Percentiles rank a stretch among this genome's conserved stretches.
These are phyloP conservation scores for Salix exigua DNA, from an alignment of 345 rosid genomes.

Conservation along the genomic window DNA sequence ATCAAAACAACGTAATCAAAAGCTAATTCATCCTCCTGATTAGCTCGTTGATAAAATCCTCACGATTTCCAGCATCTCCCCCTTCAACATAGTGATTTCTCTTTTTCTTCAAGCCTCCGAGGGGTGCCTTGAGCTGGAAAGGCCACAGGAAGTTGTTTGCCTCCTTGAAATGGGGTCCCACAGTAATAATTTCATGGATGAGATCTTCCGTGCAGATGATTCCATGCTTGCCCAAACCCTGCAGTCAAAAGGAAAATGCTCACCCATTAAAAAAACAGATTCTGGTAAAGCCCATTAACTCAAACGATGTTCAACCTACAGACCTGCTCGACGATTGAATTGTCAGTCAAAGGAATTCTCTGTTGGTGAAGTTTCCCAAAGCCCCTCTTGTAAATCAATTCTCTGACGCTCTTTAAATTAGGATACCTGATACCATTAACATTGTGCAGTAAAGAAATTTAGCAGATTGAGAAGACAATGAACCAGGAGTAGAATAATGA, in stretches of 20 bases:
- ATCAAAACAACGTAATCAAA: background rate
- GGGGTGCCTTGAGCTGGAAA: constrained; percentile 71
- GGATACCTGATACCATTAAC: constrained; percentile 45
- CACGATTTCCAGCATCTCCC: constrained; percentile 90
- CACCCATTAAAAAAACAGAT: background rate
- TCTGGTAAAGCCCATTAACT: background rate
- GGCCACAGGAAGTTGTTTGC: constrained; percentile 89
- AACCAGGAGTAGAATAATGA: background rate
- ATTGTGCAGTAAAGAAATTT: background rate
- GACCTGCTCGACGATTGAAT: constrained; percentile 62
- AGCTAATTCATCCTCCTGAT: constrained; percentile 79
- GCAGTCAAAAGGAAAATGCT: constrained; percentile 4
- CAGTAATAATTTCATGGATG: constrained; percentile 78
- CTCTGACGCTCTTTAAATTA: constrained; percentile 71
- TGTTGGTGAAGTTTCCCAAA: constrained; percentile 65
- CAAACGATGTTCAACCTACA: background rate
- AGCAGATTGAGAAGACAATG: background rate
- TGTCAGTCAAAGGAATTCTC: constrained; percentile 63
- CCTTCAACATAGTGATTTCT: constrained; percentile 89
- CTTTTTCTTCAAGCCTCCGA: constrained; percentile 76
- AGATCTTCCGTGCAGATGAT: constrained; percentile 74
- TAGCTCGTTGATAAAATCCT: constrained; percentile 74
- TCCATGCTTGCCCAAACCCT: constrained; percentile 68
- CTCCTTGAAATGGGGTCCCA: constrained; percentile 87
- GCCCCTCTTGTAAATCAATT: constrained; percentile 79